Conservation (phyloP, 148 eudicot species). For the Mesembryanthemum crystallinum region DNA sequence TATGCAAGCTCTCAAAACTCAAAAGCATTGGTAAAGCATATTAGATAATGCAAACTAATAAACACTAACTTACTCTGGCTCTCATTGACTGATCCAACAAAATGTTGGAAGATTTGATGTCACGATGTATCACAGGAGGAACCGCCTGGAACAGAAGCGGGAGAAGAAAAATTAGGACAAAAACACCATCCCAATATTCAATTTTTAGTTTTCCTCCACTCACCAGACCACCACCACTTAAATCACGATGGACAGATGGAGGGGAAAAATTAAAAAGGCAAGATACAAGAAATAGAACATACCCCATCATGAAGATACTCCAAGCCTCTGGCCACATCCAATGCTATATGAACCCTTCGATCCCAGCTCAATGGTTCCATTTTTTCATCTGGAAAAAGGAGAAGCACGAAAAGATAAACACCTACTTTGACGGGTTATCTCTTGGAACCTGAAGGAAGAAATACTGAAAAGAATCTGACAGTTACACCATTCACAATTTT, state of each 20-base stretch:
- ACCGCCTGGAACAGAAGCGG: conserved; percentile 55
- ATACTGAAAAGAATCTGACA: neutral
- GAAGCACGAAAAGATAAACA: conserved; percentile 1
- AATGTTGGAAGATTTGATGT: conserved; percentile 93
- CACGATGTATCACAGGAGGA: conserved; percentile 94
- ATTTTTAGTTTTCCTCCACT: neutral
- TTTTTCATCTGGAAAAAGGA: conserved; percentile 53
- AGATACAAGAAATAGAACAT: conserved; percentile 8
- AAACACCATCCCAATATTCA: neutral
- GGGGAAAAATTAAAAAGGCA: neutral
- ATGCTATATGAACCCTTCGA: conserved; percentile 72
- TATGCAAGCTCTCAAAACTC: no score
- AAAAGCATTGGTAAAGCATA: no score
- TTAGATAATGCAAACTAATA: neutral
- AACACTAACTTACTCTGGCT: conserved; percentile 63
- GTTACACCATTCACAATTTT: no score
- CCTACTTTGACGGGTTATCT: neutral
- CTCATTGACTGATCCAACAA: conserved; percentile 97
- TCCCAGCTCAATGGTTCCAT: conserved; percentile 72
- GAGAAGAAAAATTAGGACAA: neutral
- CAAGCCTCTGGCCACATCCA: conserved; percentile 90
- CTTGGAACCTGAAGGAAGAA: neutral
- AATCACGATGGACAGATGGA: neutral
- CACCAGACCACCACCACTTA: neutral
- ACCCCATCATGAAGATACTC: conserved; percentile 99